Percentiles rank a stretch among this genome's conserved stretches.
Conservation (phyloP, 2,329 filamentous ascomycete species). For the Aspergillus sp. region DNA sequence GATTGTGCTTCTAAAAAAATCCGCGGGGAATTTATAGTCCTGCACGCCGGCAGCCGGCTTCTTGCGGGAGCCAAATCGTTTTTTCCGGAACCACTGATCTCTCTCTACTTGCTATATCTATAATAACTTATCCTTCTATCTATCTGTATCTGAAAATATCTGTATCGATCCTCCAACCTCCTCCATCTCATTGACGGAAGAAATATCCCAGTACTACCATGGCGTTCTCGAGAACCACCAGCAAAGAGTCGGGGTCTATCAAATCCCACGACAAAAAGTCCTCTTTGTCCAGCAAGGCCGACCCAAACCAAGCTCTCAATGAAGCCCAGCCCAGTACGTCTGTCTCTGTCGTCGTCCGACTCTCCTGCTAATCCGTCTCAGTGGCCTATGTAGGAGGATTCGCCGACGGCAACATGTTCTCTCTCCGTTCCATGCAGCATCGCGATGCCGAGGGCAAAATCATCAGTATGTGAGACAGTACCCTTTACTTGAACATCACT, state of each 20-base stretch:
- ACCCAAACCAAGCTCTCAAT: constrained; percentile 78
- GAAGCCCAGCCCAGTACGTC: constrained; percentile 80
- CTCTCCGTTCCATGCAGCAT: constrained; percentile 73
- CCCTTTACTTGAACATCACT: neutral
- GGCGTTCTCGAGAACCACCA: constrained; percentile 20
- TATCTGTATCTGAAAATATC: too few species aligned
- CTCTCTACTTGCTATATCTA: neutral
- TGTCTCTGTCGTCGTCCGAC: neutral
- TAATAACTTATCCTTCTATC: too few species aligned
- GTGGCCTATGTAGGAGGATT: constrained; percentile 20
- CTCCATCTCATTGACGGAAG: too few species aligned
- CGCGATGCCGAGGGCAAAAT: constrained; percentile 72
- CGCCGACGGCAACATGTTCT: constrained; percentile 33
- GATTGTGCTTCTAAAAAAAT: constrained; percentile 10
- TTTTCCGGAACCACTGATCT: neutral
- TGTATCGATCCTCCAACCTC: too few species aligned
- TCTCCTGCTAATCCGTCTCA: constrained; percentile 10
- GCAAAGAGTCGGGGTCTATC: constrained; percentile 22
- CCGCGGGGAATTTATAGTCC: neutral
- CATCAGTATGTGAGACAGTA: constrained; percentile 59
- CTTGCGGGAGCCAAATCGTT: too few species aligned
- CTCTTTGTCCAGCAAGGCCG: constrained; percentile 69
- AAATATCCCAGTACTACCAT: too few species aligned
- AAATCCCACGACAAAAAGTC: constrained; percentile 17
- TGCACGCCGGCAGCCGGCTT: neutral